Evolutionary conservation across 768 basidiomycete species (phyloP).

Genomic region (Termitomyces sp.): DNA sequence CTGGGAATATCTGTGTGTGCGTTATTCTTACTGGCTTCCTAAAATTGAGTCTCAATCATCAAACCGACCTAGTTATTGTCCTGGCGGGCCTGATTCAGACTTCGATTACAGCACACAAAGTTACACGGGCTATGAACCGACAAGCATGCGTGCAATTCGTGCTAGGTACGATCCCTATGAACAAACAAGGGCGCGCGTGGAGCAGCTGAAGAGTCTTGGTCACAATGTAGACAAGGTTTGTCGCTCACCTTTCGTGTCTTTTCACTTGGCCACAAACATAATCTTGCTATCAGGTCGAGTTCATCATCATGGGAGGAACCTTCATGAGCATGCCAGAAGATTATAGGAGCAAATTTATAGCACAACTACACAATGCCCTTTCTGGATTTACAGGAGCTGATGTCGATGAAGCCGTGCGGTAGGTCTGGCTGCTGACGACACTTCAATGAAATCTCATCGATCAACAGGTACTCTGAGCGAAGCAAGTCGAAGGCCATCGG

Average conservation of each 20-base stretch:
- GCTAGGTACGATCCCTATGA: slow-evolving; percentile 96
- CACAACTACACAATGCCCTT: slow-evolving; percentile 94
- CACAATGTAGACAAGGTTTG: slow-evolving; percentile 95
- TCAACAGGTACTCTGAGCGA: slow-evolving; percentile 82
- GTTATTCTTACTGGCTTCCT: slow-evolving; percentile 22
- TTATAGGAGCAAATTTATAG: slow-evolving; percentile 90
- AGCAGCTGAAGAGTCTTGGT: slow-evolving; percentile 93
- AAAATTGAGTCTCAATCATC: not conserved
- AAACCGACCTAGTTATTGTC: slow-evolving; percentile 71
- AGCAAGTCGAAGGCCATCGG: slow-evolving; percentile 98
- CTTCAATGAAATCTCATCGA: not conserved
- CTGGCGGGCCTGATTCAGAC: slow-evolving; percentile 98
- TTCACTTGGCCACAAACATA: not conserved
- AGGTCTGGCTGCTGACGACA: slow-evolving; percentile 4
- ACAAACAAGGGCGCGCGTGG: slow-evolving; percentile 91
- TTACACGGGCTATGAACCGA: slow-evolving; percentile 94
- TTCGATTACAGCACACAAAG: slow-evolving; percentile 99
- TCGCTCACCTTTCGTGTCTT: not conserved
- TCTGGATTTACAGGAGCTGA: slow-evolving; percentile 92
- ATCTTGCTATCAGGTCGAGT: slow-evolving; percentile 58
- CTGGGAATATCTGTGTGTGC: slow-evolving; percentile 98
- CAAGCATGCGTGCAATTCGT: slow-evolving; percentile 98
- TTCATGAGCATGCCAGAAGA: slow-evolving; percentile 99
- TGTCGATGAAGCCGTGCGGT: slow-evolving; percentile 95
- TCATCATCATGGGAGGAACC: slow-evolving; percentile 97